phyloP scores from a whole-genome alignment of 768 basidiomycete genomes.

The Suillus alpinus region DNA sequence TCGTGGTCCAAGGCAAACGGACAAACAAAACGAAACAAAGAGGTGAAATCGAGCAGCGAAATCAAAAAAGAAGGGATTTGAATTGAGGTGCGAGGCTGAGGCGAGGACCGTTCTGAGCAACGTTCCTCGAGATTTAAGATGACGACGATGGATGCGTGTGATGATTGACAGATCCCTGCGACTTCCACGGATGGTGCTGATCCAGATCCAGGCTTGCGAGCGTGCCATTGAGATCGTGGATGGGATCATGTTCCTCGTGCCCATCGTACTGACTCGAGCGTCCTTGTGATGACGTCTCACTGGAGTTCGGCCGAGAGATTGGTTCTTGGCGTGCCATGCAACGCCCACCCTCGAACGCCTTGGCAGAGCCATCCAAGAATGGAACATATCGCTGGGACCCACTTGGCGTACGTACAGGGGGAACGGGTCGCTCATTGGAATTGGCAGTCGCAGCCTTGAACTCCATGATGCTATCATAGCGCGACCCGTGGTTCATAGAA shows the following conservation, averaged over 20 bases:
- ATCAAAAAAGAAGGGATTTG: conserved; percentile 20
- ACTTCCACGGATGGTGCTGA: conserved; percentile 33
- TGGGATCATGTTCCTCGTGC: conserved; percentile 44
- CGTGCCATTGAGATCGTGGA: conserved; percentile 74
- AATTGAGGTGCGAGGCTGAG: conserved; percentile 7
- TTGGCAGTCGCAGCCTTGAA: conserved; percentile 29
- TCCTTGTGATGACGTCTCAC: conserved; percentile 34
- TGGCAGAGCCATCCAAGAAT: conserved; percentile 43
- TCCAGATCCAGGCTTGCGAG: conserved; percentile 74
- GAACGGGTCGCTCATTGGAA: conserved; percentile 35
- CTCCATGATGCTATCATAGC: conserved; percentile 41
- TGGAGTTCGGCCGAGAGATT: conserved; percentile 54
- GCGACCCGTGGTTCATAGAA: conserved; percentile 48
- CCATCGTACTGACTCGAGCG: conserved; percentile 20
- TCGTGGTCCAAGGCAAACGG: conserved; percentile 18
- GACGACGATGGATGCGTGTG: conserved; percentile 15
- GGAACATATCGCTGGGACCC: conserved; percentile 43
- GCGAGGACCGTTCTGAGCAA: conserved; percentile 7
- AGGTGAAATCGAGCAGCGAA: conserved; percentile 17
- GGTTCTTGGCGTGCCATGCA: conserved; percentile 44
- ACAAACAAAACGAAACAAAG: conserved; percentile 16
- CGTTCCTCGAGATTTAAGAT: conserved; percentile 9
- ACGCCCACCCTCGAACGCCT: conserved; percentile 38
- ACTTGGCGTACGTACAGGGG: conserved; percentile 44
- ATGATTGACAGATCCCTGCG: conserved; percentile 13